Percentiles rank a stretch among this genome's conserved stretches.
These are phyloP conservation scores for Thielaviopsis ethacetica DNA, from an alignment of 2,329 filamentous ascomycete genomes.

Conservation along the genomic window DNA sequence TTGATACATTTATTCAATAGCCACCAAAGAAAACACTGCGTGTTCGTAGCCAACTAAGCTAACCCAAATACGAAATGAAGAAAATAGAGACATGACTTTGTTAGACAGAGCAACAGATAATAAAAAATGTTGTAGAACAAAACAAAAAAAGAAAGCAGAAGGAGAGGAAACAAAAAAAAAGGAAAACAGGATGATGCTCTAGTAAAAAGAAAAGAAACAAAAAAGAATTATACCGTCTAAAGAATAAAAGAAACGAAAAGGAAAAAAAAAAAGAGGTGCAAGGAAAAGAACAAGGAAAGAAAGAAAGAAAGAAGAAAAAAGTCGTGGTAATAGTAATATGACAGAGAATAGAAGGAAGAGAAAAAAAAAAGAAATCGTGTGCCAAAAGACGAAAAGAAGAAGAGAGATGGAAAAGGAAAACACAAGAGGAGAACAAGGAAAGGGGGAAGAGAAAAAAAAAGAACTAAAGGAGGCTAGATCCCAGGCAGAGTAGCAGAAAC, in stretches of 20 bases:
- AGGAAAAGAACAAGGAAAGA: neutral
- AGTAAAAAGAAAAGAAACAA: neutral
- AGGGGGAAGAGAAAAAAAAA: neutral
- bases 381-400: neutral
- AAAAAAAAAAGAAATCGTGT: neutral
- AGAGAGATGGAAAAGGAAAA: neutral
- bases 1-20: too few species aligned
- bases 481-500: neutral
- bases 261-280: neutral
- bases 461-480: neutral
- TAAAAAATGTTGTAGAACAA: neutral
- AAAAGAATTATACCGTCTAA: neutral
- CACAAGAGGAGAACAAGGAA: neutral
- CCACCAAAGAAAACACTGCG: too few species aligned
- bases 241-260: neutral
- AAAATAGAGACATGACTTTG: neutral
- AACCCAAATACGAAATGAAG: neutral
- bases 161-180: neutral
- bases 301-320: neutral
- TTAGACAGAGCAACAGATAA: constrained; percentile 8
- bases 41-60: neutral
- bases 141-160: neutral
- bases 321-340: neutral
- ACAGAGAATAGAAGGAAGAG: neutral
- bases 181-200: neutral